Evolutionary conservation across 2,329 filamentous ascomycete genomes (phyloP), one percentile per base, ranked within the genome.

Genomic region (Trichoderma sp.): DNA sequence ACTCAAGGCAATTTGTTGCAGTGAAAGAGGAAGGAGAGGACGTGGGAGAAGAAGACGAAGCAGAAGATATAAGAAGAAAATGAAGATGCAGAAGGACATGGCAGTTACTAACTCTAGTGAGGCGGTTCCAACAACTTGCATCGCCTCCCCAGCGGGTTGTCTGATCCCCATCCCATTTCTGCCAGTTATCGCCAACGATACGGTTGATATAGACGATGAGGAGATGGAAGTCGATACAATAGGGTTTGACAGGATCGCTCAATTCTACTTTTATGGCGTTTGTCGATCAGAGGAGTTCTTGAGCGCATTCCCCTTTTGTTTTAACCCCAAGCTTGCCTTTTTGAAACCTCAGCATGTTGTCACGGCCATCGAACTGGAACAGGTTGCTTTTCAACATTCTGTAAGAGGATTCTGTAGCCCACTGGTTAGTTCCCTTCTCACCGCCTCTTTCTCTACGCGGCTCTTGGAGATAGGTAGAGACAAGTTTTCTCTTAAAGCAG

Each of bases 261-360:
- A 69, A 28, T 62, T 34, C 30, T 57, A 30, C 28, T 69, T 69
- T 17, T 69, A 34, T 23, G 20, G 20, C 8, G 39, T 23, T 1
- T 69, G 67, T 20, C 57, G 13, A 6, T 61, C 67, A 1, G n/a
- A 17, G 4, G 55, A 62, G 6, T 79, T 84, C 39, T 81, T 85
- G 72, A 82, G 85, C 73, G 75, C 85, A 47, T 78, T 86, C 62
- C 85, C 84, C 11, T 90, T 91, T 76, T 85, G 88, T 65, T 88
- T 76, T 88, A 93, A 77, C 90, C 93, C 30, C 7, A 80, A 80
- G 78, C 77, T 92, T n/a, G 89, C 93, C 67, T 88, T 92, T 32
- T 86, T 98, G 65, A 93, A 88, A 53, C 81, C 88, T 62, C 87
- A 87, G 30, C 90, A 94, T 76, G 79, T 91, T 63, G 88, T 91